phyloP scores from a whole-genome alignment of 352 stramenopile species.

The Phytopythium delawarense region DNA sequence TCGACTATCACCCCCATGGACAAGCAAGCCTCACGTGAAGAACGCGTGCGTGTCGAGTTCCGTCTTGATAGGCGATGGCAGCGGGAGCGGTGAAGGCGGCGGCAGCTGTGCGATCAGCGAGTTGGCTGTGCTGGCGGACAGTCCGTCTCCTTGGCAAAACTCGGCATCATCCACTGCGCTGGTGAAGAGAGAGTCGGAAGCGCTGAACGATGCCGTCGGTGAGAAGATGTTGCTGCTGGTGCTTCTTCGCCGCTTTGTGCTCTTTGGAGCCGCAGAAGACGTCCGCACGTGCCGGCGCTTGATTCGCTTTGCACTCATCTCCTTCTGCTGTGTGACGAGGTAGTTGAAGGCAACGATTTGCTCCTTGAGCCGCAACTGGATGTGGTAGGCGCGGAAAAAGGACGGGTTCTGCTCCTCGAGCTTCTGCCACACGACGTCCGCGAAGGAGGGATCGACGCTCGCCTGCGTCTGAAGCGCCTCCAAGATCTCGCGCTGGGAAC shows the following conservation, averaged over 20 bases:
- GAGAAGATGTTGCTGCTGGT: conserved; percentile 16
- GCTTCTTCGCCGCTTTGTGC: not conserved
- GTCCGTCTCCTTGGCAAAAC: not conserved
- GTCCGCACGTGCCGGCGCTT: conserved; percentile 17
- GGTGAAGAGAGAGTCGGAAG: conserved; percentile 17
- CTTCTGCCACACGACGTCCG: conserved; percentile 88
- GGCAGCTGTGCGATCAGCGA: conserved; percentile 18
- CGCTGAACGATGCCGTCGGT: conserved; percentile 5
- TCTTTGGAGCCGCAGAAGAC: not conserved
- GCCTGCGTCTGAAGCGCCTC: conserved; percentile 56
- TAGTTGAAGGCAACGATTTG: conserved; percentile 92
- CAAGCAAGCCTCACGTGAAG: conserved; percentile 51
- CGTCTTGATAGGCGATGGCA: conserved; percentile 81
- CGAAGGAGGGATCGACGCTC: conserved; percentile 82
- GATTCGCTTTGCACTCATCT: conserved; percentile 50
- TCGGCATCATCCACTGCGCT: not conserved
- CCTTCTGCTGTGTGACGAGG: conserved; percentile 76
- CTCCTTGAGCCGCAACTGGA: conserved; percentile 86
- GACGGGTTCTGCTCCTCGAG: conserved; percentile 88
- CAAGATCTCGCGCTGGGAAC: conserved; percentile 57
- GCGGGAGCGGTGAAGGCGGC: conserved; percentile 41
- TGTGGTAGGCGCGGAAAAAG: conserved; percentile 85
- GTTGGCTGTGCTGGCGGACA: conserved; percentile 8
- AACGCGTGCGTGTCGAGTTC: conserved; percentile 84
- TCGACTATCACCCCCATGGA: too few species aligned